Base-by-base conservation (phyloP, 2,329 filamentous ascomycete genomes). In the Trichoderma sp. region DNA sequence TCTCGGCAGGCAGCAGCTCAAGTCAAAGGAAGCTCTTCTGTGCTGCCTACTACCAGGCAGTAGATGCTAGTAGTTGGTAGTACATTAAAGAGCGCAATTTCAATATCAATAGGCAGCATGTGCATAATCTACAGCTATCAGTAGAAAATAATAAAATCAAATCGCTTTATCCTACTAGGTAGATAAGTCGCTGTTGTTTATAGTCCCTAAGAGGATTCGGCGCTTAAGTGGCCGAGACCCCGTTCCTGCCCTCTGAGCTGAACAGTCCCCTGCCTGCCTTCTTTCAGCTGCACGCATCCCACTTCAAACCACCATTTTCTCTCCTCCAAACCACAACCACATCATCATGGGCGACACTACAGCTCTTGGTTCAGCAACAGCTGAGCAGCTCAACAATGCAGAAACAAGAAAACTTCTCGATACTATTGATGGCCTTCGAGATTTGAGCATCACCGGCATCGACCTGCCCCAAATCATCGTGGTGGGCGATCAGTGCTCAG, bases 401-500 rank as follows among this genome's bases (percentile, higher is more conserved):
- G 66, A 68, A 27, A 59, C 66, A 24, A 68, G 45, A 16, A 18
- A 29, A 7, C 77, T 80, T 2, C 74, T 79, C 21, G 76, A 78
- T 59, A 77, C 78, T 9, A 75, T 80, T 9, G 76, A 77, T 60
- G 71, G 64, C 18, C 73, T 79, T 29, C 74, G 77, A 6, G 76
- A 78, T n/a, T 35, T 75, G 14, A 71, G 76, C 16, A 75, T 79
- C 31, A 56, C 62, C 16, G 73, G 78, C 75, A 81, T 88, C 18
- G 83, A 84, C 16, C 81, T 87, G 0, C 87, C 86, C 0, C 83
- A 88, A 77, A 86, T 88, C 74, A 87, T 92, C 33, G 90, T 92
- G 14, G 90, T 88, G 68, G 91, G 91, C 3, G 88, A 92, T 75
- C 90, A 92, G 78, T 91, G 88, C 0, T 88, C 88, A 1, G 91